Base-by-base conservation (phyloP, 345 rosid species). In the Schrenkiella parvula region DNA sequence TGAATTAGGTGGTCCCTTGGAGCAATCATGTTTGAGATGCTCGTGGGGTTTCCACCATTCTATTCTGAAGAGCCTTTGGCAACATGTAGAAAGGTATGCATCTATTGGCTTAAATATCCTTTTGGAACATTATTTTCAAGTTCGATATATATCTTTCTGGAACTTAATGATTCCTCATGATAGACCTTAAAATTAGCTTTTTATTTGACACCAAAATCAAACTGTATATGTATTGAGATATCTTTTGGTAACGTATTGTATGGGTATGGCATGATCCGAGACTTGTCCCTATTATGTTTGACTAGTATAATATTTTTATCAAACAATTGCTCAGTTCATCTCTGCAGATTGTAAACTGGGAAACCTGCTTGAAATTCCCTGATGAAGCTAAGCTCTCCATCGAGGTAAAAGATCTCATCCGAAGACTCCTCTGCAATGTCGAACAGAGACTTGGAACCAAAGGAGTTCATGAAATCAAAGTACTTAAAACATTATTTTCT, bases 261-360 rank as follows among this genome's bases (percentile, higher is more conserved):
- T 42, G 47, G 44, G 5, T 59, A 68, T 62, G 56, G 43, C 10
- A 55, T 54, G 48, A 73, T 73, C 25, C 23, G 17, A 68, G 68
- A 51, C 56, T 37, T 35, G 15, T 55, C 35, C 35, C 51, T 9
- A 9, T 43, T 50, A 22, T 6, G 37, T 63, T 25, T 67, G 64
- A 68, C 73, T 57, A 61, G 64, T 79, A 53, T 68, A 51, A 64
- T 71, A 68, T 72, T 43, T 59, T 62, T 63, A 63, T 76, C 56
- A 72, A 68, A 68, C 75, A 77, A 73, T 73, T 70, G 55, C 74
- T 76, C 68, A 76, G 79, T 62, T 73, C 42, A 55, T 71, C 59
- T 71, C 32, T 80, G 80, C 87, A 87, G 91, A 87, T 87, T 64
- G 87, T 87, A 54, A 83, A 87, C 59, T 87, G 91, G 89, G 82